Evolutionary conservation across 306 rosid species (phyloP).

Genomic region (Fragaria nilgerrensis): DNA sequence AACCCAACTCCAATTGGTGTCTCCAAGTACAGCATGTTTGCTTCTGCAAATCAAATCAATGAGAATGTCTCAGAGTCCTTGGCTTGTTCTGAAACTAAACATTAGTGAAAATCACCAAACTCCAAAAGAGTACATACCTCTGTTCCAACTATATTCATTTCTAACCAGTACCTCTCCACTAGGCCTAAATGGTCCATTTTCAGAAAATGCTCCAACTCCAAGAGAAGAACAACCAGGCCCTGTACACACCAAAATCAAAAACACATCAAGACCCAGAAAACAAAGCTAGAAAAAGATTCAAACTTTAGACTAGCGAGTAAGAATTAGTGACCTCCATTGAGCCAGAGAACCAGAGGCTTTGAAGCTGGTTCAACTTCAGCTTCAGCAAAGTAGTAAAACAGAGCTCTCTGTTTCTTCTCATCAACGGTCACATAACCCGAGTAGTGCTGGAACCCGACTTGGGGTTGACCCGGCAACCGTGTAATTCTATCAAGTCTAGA

Average conservation of each 20-base stretch:
- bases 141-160: conserved; percentile 55
- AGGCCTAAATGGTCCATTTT: conserved; percentile 61
- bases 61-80: neutral
- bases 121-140: conserved; percentile 23
- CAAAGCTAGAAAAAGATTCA: neutral
- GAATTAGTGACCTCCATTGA: conserved; percentile 42
- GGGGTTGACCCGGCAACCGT: conserved; percentile 77
- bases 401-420: conserved; percentile 50
- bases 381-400: conserved; percentile 82
- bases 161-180: conserved; percentile 37
- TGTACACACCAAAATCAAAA: conserved; percentile 8
- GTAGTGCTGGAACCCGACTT: conserved; percentile 67
- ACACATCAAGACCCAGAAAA: conserved; percentile 1
- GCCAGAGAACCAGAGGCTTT: conserved; percentile 92
- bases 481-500: conserved; percentile 43
- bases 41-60: conserved; percentile 38
- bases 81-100: neutral
- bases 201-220: conserved; percentile 64
- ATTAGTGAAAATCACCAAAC: neutral
- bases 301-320: neutral
- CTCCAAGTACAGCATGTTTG: conserved; percentile 61
- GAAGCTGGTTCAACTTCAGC: conserved; percentile 68
- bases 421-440: conserved; percentile 75
- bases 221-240: conserved; percentile 70
- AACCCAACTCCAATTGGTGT: conserved; percentile 60